Conservation (phyloP, 345 rosid genomes). For the Cardamine occulta region DNA sequence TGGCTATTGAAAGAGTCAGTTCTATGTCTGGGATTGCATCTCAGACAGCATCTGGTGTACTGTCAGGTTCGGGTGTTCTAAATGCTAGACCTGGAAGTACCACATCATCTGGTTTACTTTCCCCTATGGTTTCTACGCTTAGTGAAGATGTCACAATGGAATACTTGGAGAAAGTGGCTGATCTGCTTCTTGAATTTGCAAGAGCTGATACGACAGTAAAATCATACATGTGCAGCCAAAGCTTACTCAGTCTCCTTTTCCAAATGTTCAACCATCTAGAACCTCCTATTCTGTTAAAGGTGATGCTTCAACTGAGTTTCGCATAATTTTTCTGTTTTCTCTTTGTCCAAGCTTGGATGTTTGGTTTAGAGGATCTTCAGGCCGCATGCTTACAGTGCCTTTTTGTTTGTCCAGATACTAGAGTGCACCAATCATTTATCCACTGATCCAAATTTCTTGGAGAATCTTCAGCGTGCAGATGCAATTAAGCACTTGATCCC, state of each 20-base stretch:
- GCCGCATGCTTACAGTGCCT: conserved; percentile 25
- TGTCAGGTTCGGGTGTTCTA: conserved; percentile 95
- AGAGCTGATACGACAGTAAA: conserved; percentile 94
- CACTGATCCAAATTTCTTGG: conserved; percentile 95
- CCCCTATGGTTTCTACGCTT: conserved; percentile 78
- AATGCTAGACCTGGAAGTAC: conserved; percentile 95
- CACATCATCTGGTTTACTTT: conserved; percentile 86
- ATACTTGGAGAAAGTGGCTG: conserved; percentile 93
- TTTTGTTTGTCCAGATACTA: conserved; percentile 58
- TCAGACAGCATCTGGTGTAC: conserved; percentile 88
- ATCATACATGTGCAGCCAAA: conserved; percentile 90
- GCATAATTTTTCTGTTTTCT: background rate
- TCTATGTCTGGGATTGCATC: conserved; percentile 78
- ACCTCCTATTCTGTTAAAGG: conserved; percentile 89
- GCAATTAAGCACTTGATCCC: conserved; percentile 95
- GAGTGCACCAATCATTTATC: conserved; percentile 87
- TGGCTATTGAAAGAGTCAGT: conserved; percentile 65
- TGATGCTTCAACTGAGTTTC: conserved; percentile 27
- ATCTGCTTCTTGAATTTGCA: conserved; percentile 94
- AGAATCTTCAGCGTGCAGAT: conserved; percentile 97
- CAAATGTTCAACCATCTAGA: conserved; percentile 92
- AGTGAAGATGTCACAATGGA: conserved; percentile 86
- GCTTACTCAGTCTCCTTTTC: conserved; percentile 88
- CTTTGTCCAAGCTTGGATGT: conserved; percentile 8
- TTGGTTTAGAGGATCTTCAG: conserved; percentile 25